Conservation (phyloP, 768 basidiomycete genomes). For the Roridomyces roridus region DNA sequence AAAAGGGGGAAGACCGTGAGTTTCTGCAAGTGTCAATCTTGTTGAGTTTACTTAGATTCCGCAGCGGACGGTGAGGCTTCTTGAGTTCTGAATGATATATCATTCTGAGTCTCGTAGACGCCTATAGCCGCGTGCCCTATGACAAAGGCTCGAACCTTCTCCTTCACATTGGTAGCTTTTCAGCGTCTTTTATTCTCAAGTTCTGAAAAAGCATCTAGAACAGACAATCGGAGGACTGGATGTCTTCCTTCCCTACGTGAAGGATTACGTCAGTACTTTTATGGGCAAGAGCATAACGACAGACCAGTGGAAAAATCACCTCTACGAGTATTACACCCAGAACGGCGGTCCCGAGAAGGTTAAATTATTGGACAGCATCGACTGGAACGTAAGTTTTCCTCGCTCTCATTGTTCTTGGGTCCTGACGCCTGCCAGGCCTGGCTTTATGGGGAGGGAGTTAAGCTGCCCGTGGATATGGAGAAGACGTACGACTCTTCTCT, state of each 20-base stretch:
- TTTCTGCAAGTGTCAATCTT: no score
- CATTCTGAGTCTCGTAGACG: no score
- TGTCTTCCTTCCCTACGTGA: conserved; percentile 83
- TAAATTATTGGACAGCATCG: conserved; percentile 67
- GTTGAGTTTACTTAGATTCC: no score
- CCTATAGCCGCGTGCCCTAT: conserved; percentile 79
- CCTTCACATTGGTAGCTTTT: conserved; percentile 71
- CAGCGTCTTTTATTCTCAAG: neutral
- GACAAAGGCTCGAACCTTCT: conserved; percentile 92
- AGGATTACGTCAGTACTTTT: conserved; percentile 82
- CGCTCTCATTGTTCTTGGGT: neutral
- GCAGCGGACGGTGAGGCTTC: no score
- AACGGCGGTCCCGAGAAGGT: conserved; percentile 67
- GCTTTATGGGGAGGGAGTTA: conserved; percentile 80
- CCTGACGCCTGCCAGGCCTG: conserved; percentile 63
- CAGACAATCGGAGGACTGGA: conserved; percentile 81
- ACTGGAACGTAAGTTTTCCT: conserved; percentile 75
- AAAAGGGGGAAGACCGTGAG: conserved; percentile 77
- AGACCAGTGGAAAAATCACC: conserved; percentile 80
- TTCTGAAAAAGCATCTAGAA: conserved; percentile 46
- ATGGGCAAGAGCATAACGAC: conserved; percentile 86
- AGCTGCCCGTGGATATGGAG: conserved; percentile 74
- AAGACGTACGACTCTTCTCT: conserved; percentile 69
- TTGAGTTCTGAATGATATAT: no score
- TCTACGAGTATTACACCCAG: conserved; percentile 71